Conservation (phyloP, 2,329 filamentous ascomycete species). For the Cordyceps cateniannulata region DNA sequence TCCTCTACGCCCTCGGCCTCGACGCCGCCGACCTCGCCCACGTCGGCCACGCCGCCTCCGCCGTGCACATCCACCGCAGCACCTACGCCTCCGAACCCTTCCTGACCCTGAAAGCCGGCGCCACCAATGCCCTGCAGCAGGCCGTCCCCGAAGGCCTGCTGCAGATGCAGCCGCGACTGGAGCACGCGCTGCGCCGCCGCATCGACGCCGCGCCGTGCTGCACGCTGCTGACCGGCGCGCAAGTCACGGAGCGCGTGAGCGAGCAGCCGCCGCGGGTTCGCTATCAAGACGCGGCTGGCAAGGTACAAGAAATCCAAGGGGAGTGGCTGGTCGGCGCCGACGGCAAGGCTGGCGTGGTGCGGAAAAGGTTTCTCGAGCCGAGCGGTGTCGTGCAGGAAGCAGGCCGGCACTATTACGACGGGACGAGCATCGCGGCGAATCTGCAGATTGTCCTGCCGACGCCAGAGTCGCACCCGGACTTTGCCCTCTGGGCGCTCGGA, state of each 20-base stretch:
- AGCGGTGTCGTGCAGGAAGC: slow-evolving; percentile 31
- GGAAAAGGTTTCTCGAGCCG: slow-evolving; percentile 39
- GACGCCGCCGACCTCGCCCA: slow-evolving; percentile 16
- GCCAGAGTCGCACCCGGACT: slow-evolving; percentile 37
- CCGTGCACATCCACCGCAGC: slow-evolving; percentile 19
- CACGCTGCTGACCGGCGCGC: slow-evolving; percentile 6
- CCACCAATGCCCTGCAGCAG: not conserved
- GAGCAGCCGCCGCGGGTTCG: slow-evolving; percentile 25
- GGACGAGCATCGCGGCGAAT: slow-evolving; percentile 43
- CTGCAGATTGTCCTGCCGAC: slow-evolving; percentile 37
- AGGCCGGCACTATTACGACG: slow-evolving; percentile 27
- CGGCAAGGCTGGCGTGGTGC: slow-evolving; percentile 39
- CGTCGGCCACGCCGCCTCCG: not conserved
- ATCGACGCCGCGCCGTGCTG: slow-evolving; percentile 17
- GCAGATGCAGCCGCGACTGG: slow-evolving; percentile 13
- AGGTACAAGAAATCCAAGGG: slow-evolving; percentile 1
- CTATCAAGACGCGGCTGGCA: slow-evolving; percentile 8
- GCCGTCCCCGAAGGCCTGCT: slow-evolving; percentile 4
- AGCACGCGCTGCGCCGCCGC: slow-evolving; percentile 5
- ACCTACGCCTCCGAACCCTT: slow-evolving; percentile 5
- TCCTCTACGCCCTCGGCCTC: slow-evolving; percentile 19
- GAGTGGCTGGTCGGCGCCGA: slow-evolving; percentile 35
- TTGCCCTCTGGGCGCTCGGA: slow-evolving; percentile 40
- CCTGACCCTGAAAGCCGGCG: not conserved
- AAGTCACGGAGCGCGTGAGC: slow-evolving; percentile 13